Conservation (phyloP, 352 stramenopile genomes). For the Thalassiosira delicatula region DNA sequence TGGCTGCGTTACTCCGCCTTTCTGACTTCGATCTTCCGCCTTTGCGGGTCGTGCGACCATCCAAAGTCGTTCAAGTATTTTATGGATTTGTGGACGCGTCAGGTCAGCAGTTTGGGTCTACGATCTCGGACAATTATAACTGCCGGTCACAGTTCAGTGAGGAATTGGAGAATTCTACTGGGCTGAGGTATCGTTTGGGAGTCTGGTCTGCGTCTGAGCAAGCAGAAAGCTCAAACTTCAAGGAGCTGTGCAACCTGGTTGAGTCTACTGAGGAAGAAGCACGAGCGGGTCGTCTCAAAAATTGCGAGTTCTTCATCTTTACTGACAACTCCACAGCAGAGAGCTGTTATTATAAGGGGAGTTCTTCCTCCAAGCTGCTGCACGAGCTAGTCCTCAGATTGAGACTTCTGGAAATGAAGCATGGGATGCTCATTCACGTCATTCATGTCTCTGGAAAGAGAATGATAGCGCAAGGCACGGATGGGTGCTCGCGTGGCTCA, state of each 20-base stretch:
- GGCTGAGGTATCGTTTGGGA: conserved; percentile 26
- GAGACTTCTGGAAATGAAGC: conserved; percentile 41
- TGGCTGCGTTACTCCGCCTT: conserved; percentile 40
- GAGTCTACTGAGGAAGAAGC: conserved; percentile 41
- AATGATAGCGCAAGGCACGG: conserved; percentile 67
- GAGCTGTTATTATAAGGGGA: conserved; percentile 50
- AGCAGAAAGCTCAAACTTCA: conserved; percentile 56
- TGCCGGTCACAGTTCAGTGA: neutral
- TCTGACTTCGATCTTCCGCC: conserved; percentile 26
- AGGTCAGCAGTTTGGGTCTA: conserved; percentile 45
- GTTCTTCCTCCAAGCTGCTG: conserved; percentile 44
- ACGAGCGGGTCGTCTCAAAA: conserved; percentile 3
- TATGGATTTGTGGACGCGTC: conserved; percentile 69
- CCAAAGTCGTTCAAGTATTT: conserved; percentile 7
- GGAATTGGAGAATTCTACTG: neutral
- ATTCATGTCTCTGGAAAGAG: conserved; percentile 61
- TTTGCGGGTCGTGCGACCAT: conserved; percentile 17
- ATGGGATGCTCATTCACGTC: conserved; percentile 31
- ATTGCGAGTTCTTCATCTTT: conserved; percentile 72
- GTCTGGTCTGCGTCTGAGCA: conserved; percentile 33
- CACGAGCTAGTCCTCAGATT: conserved; percentile 59
- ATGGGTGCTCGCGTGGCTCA: conserved; percentile 59
- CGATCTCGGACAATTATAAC: conserved; percentile 19
- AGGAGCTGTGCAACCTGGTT: conserved; percentile 63
- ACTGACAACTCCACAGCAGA: conserved; percentile 74